A percentile compares a stretch with the other conserved stretches of the same genome.
These are phyloP conservation scores for Acanthamoeba polyphaga DNA, from an alignment of 208 protist species.

Conservation along the genomic window DNA sequence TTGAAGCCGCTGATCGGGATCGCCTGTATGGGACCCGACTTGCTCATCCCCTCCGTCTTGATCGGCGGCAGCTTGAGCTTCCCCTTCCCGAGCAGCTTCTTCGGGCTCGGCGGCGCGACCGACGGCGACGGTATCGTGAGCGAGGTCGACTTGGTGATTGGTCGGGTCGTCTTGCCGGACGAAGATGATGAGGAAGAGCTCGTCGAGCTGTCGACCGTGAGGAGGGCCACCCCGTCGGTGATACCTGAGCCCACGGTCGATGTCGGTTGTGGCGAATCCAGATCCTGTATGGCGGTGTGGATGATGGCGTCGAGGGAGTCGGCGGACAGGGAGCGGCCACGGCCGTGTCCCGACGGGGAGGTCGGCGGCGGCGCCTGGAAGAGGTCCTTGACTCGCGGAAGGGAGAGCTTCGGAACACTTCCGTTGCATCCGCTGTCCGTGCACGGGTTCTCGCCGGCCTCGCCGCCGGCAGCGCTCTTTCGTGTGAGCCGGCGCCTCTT, in stretches of 20 bases:
- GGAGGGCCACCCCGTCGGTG: not conserved
- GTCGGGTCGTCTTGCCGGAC: not conserved
- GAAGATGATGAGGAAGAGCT: not conserved
- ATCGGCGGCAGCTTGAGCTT: constrained; percentile 60
- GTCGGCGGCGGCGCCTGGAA: constrained; percentile 19
- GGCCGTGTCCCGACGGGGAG: not conserved
- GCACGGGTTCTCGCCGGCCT: constrained; percentile 37
- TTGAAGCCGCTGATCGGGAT: constrained; percentile 65
- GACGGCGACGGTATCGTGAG: constrained; percentile 32
- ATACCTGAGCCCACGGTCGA: not conserved
- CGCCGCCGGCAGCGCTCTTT: constrained; percentile 14
- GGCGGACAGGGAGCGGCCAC: constrained; percentile 54
- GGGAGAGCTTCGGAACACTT: constrained; percentile 72
- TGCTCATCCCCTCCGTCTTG: constrained; percentile 14
- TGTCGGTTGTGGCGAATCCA: not conserved
- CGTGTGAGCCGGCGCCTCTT: constrained; percentile 65
- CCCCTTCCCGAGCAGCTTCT: constrained; percentile 51
- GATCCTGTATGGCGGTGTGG: constrained; percentile 3
- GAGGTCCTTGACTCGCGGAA: constrained; percentile 45
- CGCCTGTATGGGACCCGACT: not conserved
- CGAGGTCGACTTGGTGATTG: constrained; percentile 39
- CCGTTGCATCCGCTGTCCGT: constrained; percentile 60
- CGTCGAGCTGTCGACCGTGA: not conserved
- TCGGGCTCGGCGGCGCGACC: constrained; percentile 11
- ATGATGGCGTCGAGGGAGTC: constrained; percentile 35